These are phyloP conservation scores for Cryphonectria parasitica DNA, from an alignment of 2,329 filamentous ascomycete genomes.

Conservation along the genomic window DNA sequence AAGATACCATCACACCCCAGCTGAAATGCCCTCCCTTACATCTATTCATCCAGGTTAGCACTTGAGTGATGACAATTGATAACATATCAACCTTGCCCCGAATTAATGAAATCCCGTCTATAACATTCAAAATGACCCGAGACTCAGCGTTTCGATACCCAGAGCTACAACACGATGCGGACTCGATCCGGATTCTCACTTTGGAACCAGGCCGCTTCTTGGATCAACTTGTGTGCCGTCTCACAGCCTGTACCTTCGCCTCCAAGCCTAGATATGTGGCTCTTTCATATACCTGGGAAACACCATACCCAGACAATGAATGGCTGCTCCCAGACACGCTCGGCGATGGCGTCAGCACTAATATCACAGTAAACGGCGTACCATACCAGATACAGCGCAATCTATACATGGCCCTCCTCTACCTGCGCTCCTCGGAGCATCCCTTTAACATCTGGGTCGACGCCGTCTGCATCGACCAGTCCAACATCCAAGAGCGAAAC, in stretches of 20 bases:
- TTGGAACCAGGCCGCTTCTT: neutral
- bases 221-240: neutral
- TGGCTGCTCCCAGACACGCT: neutral
- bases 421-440: neutral
- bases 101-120: neutral
- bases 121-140: neutral
- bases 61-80: neutral
- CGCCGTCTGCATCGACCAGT: conserved; percentile 4
- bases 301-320: neutral
- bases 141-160: neutral
- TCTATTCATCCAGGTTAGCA: neutral
- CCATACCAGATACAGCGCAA: neutral
- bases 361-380: neutral
- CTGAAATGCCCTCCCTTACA: neutral
- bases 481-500: neutral
- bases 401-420: neutral
- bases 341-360: neutral
- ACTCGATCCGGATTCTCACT: conserved; percentile 4
- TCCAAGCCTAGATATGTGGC: conserved; percentile 5
- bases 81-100: neutral
- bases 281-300: neutral
- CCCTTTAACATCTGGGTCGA: conserved; percentile 3
- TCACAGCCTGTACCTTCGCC: neutral
- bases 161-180: neutral
- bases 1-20: neutral